Percentiles rank a stretch among this genome's conserved stretches.
Conservation (phyloP, 345 rosid genomes). For the Melaleuca quinquenervia region DNA sequence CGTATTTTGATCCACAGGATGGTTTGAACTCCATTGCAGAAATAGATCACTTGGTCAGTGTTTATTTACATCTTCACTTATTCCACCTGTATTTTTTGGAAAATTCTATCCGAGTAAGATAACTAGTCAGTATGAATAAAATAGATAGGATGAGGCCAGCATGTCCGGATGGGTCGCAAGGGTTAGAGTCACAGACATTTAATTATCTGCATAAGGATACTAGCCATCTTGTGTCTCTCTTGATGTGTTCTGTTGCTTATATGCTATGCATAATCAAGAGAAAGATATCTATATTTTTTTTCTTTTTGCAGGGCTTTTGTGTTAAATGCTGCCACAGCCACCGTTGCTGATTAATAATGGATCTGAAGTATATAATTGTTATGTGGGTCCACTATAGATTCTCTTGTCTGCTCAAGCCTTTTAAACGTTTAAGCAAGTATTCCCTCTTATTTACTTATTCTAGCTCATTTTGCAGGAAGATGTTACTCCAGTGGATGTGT, state of each 20-base stretch:
- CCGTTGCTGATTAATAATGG: conserved; percentile 91
- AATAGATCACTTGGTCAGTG: conserved; percentile 84
- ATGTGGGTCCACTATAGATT: conserved; percentile 27
- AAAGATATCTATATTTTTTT: neutral
- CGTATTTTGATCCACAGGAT: conserved; percentile 40
- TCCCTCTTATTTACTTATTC: neutral
- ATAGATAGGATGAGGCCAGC: neutral
- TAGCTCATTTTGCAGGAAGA: conserved; percentile 16
- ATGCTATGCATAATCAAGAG: neutral
- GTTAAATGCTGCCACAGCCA: conserved; percentile 94
- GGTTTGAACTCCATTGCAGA: conserved; percentile 95
- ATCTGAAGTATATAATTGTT: conserved; percentile 92
- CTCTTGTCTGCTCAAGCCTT: neutral
- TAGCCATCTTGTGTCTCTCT: neutral
- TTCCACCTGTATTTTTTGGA: neutral
- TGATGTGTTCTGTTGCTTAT: neutral
- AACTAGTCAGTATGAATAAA: neutral
- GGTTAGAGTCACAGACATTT: neutral
- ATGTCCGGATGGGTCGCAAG: neutral
- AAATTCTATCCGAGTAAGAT: neutral
- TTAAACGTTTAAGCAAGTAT: neutral
- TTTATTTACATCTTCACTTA: neutral
- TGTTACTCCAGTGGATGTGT: conserved; percentile 25
- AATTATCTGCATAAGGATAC: neutral
- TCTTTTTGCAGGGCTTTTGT: conserved; percentile 68